These are phyloP conservation scores for Solanum tarijense DNA, from an alignment of 257 asterid genomes.

Conservation along the genomic window DNA sequence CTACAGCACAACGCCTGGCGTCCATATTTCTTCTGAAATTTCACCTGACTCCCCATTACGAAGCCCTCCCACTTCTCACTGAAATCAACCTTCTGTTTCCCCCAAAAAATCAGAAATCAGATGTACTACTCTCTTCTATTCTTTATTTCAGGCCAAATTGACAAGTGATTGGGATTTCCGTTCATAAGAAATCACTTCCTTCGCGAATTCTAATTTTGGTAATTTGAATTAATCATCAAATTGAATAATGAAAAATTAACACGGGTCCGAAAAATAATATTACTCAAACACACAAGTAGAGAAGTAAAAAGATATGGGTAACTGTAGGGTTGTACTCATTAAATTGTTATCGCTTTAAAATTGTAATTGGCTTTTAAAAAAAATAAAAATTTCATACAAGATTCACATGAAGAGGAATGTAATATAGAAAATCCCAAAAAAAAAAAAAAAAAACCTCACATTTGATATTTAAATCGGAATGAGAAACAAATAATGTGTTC, in stretches of 20 bases:
- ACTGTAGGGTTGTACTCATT: not conserved
- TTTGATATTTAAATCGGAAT: not conserved
- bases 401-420: not conserved
- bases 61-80: constrained; percentile 10
- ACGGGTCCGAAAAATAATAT: too few relatives aligned
- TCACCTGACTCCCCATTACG: constrained; percentile 36
- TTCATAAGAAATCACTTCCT: not conserved
- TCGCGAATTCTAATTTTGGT: not conserved
- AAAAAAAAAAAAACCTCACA: not conserved
- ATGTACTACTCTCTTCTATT: too few relatives aligned
- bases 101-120: not conserved
- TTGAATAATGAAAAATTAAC: too few relatives aligned
- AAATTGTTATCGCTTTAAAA: not conserved
- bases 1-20: constrained; percentile 81
- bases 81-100: not conserved
- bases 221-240: not conserved
- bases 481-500: not conserved
- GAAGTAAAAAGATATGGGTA: not conserved
- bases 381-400: not conserved
- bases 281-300: not conserved
- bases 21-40: constrained; percentile 34
- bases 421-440: too few relatives aligned
- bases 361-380: not conserved
- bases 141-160: not conserved
- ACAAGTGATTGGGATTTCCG: not conserved